phyloP scores from a whole-genome alignment of 805 yeast genomes.

The Jamesozyma gamospora region DNA sequence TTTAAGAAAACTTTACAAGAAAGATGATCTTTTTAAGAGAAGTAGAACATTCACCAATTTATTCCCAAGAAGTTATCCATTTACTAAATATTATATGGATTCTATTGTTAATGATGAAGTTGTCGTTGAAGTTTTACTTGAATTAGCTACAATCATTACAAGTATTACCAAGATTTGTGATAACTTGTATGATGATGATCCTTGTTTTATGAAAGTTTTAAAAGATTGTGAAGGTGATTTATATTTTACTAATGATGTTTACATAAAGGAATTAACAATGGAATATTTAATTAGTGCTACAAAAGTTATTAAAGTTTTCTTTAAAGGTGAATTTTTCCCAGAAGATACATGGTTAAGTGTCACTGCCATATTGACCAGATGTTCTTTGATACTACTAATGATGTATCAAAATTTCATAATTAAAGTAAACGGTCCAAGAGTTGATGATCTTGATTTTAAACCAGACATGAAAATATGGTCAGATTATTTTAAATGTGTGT shows the following conservation, averaged over 20 bases:
- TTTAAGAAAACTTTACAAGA: constrained; percentile 40
- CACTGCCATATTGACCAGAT: constrained; percentile 46
- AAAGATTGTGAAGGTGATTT: constrained; percentile 29
- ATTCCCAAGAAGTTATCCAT: constrained; percentile 63
- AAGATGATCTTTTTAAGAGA: constrained; percentile 36
- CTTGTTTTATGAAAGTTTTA: constrained; percentile 37
- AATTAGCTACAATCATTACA: constrained; percentile 52
- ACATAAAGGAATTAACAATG: constrained; percentile 32
- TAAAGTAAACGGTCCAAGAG: constrained; percentile 41
- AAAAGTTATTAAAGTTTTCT: constrained; percentile 40
- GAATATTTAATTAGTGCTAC: constrained; percentile 37
- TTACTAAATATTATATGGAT: constrained; percentile 55
- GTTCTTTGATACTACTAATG: constrained; percentile 44
- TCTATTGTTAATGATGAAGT: constrained; percentile 61
- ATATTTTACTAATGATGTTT: constrained; percentile 34
- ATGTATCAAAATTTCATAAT: constrained; percentile 43
- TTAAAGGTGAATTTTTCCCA: constrained; percentile 54
- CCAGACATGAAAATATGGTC: constrained; percentile 50
- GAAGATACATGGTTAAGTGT: constrained; percentile 65
- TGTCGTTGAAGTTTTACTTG: constrained; percentile 63
- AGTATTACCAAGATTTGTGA: constrained; percentile 44
- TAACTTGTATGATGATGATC: constrained; percentile 30
- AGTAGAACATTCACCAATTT: constrained; percentile 57
- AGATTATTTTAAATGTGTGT: constrained; percentile 46
- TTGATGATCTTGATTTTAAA: constrained; percentile 6